A percentile compares a stretch with the other conserved stretches of the same genome.
phyloP scores from a whole-genome alignment of 768 basidiomycete species.

The Russula vinacea region DNA sequence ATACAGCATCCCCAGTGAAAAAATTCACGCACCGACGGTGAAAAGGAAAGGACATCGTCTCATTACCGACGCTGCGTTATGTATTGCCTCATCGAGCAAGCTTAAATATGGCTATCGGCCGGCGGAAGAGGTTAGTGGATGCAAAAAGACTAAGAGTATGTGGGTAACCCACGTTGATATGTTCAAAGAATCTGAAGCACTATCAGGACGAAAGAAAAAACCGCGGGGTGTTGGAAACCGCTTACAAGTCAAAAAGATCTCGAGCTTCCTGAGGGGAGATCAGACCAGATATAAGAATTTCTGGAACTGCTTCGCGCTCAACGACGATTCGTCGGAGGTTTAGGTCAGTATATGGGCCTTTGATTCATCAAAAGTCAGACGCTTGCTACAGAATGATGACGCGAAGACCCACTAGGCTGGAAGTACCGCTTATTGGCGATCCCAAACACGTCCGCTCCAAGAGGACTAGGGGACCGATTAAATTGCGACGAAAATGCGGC shows the following conservation, averaged over 20 bases:
- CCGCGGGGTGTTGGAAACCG: not conserved
- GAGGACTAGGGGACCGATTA: slow-evolving; percentile 8
- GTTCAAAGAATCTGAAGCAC: slow-evolving; percentile 47
- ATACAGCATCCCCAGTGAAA: not conserved
- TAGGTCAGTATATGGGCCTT: slow-evolving; percentile 36
- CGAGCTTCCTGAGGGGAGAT: slow-evolving; percentile 35
- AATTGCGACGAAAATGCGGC: slow-evolving; percentile 24
- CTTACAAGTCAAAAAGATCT: slow-evolving; percentile 36
- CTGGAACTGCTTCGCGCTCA: slow-evolving; percentile 36
- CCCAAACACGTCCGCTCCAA: slow-evolving; percentile 13
- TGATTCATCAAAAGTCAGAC: not conserved
- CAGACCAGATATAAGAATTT: slow-evolving; percentile 37
- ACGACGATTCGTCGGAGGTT: slow-evolving; percentile 37
- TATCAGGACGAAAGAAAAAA: slow-evolving; percentile 7
- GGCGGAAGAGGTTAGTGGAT: slow-evolving; percentile 1
- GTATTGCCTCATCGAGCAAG: slow-evolving; percentile 54
- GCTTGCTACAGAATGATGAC: not conserved
- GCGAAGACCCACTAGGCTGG: slow-evolving; percentile 21
- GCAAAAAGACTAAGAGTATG: slow-evolving; percentile 19
- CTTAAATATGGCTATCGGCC: slow-evolving; percentile 51
- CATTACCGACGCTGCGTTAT: slow-evolving; percentile 52
- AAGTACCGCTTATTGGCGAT: slow-evolving; percentile 29
- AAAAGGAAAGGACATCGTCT: slow-evolving; percentile 57
- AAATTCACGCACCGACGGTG: slow-evolving; percentile 50
- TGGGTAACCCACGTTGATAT: slow-evolving; percentile 48